Evolutionary conservation across 768 basidiomycete genomes (phyloP), one percentile per base, ranked within the genome.

Genomic region (Pilatotrama ljubarskyi): DNA sequence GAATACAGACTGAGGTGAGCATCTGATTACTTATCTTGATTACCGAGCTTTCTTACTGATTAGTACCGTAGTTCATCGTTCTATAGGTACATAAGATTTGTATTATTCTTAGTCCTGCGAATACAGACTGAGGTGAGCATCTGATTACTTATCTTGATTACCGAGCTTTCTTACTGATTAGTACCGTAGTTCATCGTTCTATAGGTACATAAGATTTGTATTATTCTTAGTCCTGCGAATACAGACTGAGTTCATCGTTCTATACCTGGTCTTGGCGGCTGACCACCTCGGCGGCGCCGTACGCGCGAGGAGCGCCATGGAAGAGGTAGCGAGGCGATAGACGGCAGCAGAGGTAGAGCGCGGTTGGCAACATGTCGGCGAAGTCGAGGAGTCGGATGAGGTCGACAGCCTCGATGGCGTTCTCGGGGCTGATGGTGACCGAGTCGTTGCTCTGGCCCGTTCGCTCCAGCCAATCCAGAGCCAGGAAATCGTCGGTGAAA

Each of bases 331-430:
- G 14, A 8, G 36, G 36, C 8, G 36, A 37, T 7, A 58, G 52
- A 18, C 36, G 56, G 29, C 43, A 38, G 40, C 51, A 53, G 20
- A 49, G 7, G 40, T 63, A 58, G 18, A 63, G 26, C 22, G 51
- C 57, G 17, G 38, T n/a, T 5, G 56, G 61, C 9, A 63, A 52
- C 18, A 63, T 48, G 13, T 50, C 44, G n/a, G 11, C 24, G 2
- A 29, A 8, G 15, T 36, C 53, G 46, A 57, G 48, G 44, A 26
- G 42, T 8, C 54, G 42, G 43, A 47, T 32, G 26, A 55, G 54
- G 42, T 44, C 43, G 32, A 55, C 18, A 32, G 54, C 54, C 26
- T 44, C 42, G 18, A 55, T 44, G 14, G 54, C 54, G 18, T 55
- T 18, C 13, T 7, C 17, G 24, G 5, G 3, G 2, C 29, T 10